These are phyloP conservation scores for Cryptosporidium baileyi DNA, from an alignment of 169 alveolate genomes.

Conservation along the genomic window DNA sequence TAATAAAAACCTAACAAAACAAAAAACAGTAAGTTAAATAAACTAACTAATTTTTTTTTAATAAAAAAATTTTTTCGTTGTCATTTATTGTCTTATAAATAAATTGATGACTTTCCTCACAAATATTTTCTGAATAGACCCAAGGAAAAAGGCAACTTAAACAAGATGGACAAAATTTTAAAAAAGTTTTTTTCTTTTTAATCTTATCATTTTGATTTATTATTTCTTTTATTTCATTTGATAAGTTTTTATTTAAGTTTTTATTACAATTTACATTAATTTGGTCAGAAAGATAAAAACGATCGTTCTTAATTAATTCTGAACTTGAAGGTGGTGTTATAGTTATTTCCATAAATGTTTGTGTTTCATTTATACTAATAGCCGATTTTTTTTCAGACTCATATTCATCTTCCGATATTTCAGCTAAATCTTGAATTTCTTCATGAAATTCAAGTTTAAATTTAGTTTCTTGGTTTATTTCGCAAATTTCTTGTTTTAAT, in stretches of 20 bases:
- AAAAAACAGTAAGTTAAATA: background rate
- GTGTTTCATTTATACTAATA: background rate
- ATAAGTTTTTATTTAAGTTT: too few species aligned
- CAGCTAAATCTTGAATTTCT: too few species aligned
- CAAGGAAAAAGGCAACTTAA: conserved; percentile 36
- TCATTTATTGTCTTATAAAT: background rate
- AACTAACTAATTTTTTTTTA: background rate
- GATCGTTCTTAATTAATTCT: background rate
- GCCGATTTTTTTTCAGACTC: background rate
- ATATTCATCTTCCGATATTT: background rate
- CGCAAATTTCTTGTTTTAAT: background rate
- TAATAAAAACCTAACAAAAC: too few species aligned
- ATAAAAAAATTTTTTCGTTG: background rate
- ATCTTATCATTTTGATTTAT: too few species aligned
- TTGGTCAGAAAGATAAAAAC: conserved; percentile 32
- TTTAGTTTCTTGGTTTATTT: background rate
- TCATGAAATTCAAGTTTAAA: too few species aligned
- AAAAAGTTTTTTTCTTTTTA: too few species aligned
- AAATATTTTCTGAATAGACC: conserved; percentile 7
- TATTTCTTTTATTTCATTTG: too few species aligned
- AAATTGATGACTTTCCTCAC: background rate
- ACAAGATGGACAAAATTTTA: background rate
- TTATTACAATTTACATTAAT: too few species aligned
- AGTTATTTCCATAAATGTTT: conserved; percentile 39
- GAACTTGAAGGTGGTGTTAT: conserved; percentile 49